Conservation (phyloP, 129 eudicot genomes). For the Centrapalus pauciflorus region DNA sequence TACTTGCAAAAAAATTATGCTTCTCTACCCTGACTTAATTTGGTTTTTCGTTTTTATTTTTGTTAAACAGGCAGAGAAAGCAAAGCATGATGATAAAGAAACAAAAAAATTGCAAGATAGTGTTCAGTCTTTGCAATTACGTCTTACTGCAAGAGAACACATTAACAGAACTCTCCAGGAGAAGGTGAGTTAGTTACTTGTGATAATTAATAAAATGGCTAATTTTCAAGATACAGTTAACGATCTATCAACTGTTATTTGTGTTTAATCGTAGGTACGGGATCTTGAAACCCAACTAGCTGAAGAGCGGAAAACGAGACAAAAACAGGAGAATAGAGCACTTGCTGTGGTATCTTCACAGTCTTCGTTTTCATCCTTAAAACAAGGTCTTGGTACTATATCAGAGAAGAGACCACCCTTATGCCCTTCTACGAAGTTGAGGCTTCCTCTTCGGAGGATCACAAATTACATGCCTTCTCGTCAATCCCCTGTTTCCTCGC, state of each 20-base stretch:
- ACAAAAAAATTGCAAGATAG: slow-evolving; percentile 69
- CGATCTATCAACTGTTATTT: not conserved
- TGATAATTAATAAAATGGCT: not conserved
- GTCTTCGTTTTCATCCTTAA: slow-evolving; percentile 39
- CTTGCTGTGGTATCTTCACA: slow-evolving; percentile 66
- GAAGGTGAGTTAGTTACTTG: slow-evolving; percentile 42
- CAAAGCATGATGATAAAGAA: slow-evolving; percentile 88
- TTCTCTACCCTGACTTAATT: no score
- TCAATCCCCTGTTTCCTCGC: slow-evolving; percentile 37
- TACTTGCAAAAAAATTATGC: not conserved
- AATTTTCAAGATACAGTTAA: not conserved
- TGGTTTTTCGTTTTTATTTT: not conserved
- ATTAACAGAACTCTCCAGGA: slow-evolving; percentile 69
- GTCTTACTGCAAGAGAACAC: slow-evolving; percentile 74
- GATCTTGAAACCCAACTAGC: slow-evolving; percentile 87
- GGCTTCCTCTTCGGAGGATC: slow-evolving; percentile 73
- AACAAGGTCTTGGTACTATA: slow-evolving; percentile 44
- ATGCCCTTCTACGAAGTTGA: slow-evolving; percentile 62
- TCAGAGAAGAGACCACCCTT: slow-evolving; percentile 73
- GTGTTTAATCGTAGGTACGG: slow-evolving; percentile 32
- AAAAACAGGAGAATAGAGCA: slow-evolving; percentile 75
- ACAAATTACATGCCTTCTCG: slow-evolving; percentile 55
- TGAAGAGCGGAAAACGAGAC: slow-evolving; percentile 80
- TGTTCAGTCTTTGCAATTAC: slow-evolving; percentile 64
- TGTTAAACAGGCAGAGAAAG: slow-evolving; percentile 67